Base-by-base conservation (phyloP, 139 green algal species). In the Picochlorum sp. region DNA sequence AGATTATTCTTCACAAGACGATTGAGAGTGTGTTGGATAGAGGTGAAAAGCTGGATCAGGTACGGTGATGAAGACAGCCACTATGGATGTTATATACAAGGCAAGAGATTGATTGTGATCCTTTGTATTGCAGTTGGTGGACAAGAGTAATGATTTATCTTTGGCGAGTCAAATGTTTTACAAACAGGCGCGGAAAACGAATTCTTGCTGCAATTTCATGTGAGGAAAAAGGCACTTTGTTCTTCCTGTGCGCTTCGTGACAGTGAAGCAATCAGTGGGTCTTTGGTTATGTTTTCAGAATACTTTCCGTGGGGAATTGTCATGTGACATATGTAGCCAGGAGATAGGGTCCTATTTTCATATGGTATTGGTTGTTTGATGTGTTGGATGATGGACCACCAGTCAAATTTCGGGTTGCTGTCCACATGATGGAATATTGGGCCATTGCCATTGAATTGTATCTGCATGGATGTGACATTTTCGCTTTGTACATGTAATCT, bases 101-200 rank as follows among this genome's bases (percentile, higher is more conserved):
- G 14, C 45, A 50, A 4, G 45, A 50, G 45, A 20, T 0, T 50
- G 45, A 50, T 15, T n/a, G 4, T 50, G 45, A 20, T 50, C 3
- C 14, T 50, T 15, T 15, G 14, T 9, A 23, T 63, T 57, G 69
- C 69, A 83, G 26, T 77, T 99, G 44, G 94, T 99, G 28, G 90
- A 96, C 64, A 98, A 97, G 83, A 89, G 73, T 54, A 86, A 81
- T 11, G 94, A 98, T 71, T 84, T 99, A 1, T 87, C 72, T 62
- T 79, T 99, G 72, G 94, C 94, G 34, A 96, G 86, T 49, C 94
- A 99, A 74, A 90, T 98, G 79, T 96, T 96, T 56, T 96, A 96
- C 79, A 95, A 95, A 73, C 86, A 94, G 66, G 87, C 86, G 2
- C 69, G 71, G 52, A 92, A 90, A 68, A 86, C 87, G 18, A 96